Base-by-base conservation (phyloP, 2,329 filamentous ascomycete species). In the Colletotrichum euphorbiae region DNA sequence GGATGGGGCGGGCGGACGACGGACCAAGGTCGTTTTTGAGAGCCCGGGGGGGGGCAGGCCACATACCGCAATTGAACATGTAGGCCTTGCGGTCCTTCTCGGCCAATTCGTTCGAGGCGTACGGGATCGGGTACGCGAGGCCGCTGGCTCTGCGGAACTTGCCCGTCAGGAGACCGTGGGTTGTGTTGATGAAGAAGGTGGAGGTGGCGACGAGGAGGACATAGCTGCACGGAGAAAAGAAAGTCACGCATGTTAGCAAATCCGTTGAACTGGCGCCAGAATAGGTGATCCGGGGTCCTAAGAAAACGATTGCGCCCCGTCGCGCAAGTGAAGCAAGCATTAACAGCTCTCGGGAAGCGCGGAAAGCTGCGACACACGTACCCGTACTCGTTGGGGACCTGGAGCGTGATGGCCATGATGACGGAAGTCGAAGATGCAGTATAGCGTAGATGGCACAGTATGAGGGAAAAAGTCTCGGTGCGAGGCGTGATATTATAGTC, bases 1-100 rank as follows among this genome's bases (percentile, higher is more conserved):
- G n/a, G n/a, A n/a, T n/a, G n/a, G n/a, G n/a, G n/a, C n/a, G 24
- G 24, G 24, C 24, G 24, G 24, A 24, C 24, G 24, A 24, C 4
- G 4, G 24, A 24, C 24, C 4, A 28, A 28, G 28, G 7, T 7
- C 7, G 28, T 6, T 28, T 28, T 28, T 33, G 28, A 11, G 13
- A n/a, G n/a, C n/a, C n/a, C n/a, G 55, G 17, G 57, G 33, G 17
- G 24, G 75, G 28, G n/a, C n/a, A n/a, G n/a, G n/a, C n/a, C 28
- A 75, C 80, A 28, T 76, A 84, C 83, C 86, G 80, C 88, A 90
- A 82, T 91, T 91, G 81, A 91, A 91, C 60, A 77, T 75, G 76
- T 79, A 85, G 48, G 84, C 87, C 55, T 82, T 82, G 52, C 81
- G 80, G 74, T 89, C 81, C 78, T 87, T 85, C 33, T 80, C 81